Evolutionary conservation across 345 rosid species (phyloP).

Genomic region (Geranium rotundifolium): DNA sequence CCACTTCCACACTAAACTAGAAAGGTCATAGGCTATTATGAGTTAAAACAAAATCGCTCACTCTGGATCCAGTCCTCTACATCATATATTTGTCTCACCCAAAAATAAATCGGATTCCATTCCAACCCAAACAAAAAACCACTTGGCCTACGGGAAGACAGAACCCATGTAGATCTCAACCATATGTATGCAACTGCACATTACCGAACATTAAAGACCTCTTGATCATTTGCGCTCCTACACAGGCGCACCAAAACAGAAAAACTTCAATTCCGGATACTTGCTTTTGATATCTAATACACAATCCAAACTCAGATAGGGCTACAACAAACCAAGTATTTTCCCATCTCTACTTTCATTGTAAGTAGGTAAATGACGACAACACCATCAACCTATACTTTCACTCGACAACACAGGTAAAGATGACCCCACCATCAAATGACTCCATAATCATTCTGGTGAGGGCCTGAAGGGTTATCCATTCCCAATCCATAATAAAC

Average conservation of each 20-base stretch:
- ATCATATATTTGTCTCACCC: neutral
- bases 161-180: neutral
- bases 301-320: neutral
- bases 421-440: neutral
- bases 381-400: neutral
- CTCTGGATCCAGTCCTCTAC: neutral
- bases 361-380: neutral
- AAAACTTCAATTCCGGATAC: too few species aligned
- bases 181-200: too few species aligned
- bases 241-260: neutral
- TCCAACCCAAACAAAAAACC: neutral
- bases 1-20: neutral
- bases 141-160: neutral
- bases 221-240: neutral
- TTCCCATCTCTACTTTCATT: neutral
- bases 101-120: neutral
- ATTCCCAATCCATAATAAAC: constrained; percentile 7
- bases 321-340: neutral
- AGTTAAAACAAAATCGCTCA: neutral
- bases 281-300: neutral
- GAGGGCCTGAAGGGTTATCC: neutral
- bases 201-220: neutral
- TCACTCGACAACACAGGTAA: too few species aligned
- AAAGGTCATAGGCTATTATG: neutral
- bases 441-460: neutral